Percentiles rank a stretch among this genome's conserved stretches.
Evolutionary conservation across 345 rosid genomes (phyloP).

Genomic region (Bruguiera sexangula): DNA sequence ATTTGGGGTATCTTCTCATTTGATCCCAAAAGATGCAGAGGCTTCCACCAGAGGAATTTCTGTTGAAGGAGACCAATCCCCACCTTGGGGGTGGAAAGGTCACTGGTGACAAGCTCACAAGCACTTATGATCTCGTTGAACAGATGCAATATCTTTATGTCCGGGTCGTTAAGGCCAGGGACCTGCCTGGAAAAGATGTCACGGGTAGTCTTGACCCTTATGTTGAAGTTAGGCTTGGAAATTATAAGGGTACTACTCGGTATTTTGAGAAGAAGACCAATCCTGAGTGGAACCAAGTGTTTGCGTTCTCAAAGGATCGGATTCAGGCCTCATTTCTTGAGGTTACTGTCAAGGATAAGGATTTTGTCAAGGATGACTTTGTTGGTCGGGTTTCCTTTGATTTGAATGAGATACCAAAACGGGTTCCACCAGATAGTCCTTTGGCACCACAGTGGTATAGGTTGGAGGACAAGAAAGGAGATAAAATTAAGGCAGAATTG

Average conservation of each 20-base stretch:
- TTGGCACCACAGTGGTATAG: conserved; percentile 95
- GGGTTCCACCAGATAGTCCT: conserved; percentile 94
- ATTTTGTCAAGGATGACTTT: conserved; percentile 72
- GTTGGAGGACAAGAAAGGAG: conserved; percentile 62
- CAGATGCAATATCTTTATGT: conserved; percentile 87
- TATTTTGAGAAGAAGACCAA: conserved; percentile 80
- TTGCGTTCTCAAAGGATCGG: conserved; percentile 86
- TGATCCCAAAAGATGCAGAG: conserved; percentile 54
- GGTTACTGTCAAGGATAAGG: conserved; percentile 79
- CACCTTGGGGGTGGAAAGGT: conserved; percentile 75
- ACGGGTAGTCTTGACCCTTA: conserved; percentile 92
- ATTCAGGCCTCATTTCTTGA: conserved; percentile 73
- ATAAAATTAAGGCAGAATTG: conserved; percentile 70
- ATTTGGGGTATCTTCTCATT: conserved; percentile 14
- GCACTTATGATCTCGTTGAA: conserved; percentile 88
- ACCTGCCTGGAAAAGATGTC: conserved; percentile 79
- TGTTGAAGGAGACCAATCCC: conserved; percentile 74
- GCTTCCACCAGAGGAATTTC: conserved; percentile 70
- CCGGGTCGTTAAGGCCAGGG: conserved; percentile 84
- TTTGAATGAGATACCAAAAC: conserved; percentile 62
- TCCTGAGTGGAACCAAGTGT: conserved; percentile 83
- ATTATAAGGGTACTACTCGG: conserved; percentile 78
- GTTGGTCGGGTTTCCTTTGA: conserved; percentile 58
- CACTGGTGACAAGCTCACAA: conserved; percentile 67
- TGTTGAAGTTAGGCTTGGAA: conserved; percentile 90